Evolutionary conservation across 2,329 filamentous ascomycete genomes (phyloP), one percentile per base, ranked within the genome.

Genomic region (Mollisia scopiformis): DNA sequence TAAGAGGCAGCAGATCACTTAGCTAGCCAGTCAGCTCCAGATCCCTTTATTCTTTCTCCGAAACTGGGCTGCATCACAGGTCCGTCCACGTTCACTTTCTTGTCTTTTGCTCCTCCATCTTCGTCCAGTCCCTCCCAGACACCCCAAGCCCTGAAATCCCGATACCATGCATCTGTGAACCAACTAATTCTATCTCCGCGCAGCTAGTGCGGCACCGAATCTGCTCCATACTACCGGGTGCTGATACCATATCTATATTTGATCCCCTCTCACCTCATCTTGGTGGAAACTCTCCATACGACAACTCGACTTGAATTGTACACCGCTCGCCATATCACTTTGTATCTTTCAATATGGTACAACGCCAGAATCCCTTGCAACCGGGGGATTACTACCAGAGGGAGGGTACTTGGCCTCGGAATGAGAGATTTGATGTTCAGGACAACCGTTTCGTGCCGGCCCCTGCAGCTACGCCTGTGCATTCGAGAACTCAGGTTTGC

Each of bases 291-390:
- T 62, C 65, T 67, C 65, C 69, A 70, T 71, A 71, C 70, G 71
- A 73, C 65, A 72, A 68, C 71, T 73, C 71, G 70, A 63, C 66
- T 72, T 66, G 58, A 64, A 69, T 63, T 66, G 55, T 62, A 58
- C 62, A 68, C 67, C 58, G 60, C 57, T 46, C 43, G 23, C 53
- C 33, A 49, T 31, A 25, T 57, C 61, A 58, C 55, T 27, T 35
- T 27, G 19, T 52, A 39, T 53, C 57, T 59, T n/a, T 41, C 64
- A 68, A 21, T 23, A 72, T 72, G 70, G 70, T 71, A 21, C 67
- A 66, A 52, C 31, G 56, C 19, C 58, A 51, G 13, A 63, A 58
- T 54, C 54, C 57, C 25, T 57, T 61, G 52, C 58, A 56, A 41
- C 64, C 62, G 58, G 66, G 67, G 37, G 61, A 54, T 30, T 61